Conservation (phyloP, 2,329 filamentous ascomycete species). For the Alternaria postmessia region DNA sequence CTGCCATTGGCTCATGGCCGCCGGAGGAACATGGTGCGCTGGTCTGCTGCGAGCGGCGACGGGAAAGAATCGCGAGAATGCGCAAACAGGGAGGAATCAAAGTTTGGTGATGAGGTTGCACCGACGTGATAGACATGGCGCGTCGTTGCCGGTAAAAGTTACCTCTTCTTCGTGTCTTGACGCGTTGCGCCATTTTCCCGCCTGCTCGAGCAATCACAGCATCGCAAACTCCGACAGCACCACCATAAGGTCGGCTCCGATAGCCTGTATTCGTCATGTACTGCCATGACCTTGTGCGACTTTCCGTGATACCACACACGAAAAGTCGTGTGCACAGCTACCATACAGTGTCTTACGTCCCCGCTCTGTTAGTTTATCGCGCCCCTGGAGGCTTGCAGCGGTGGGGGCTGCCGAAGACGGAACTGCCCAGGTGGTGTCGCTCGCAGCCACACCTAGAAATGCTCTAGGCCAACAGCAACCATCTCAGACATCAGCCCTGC, state of each 20-base stretch:
- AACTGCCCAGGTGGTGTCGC: not conserved
- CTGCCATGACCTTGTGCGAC: not conserved
- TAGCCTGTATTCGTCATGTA: slow-evolving; percentile 10
- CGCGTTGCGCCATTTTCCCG: slow-evolving; percentile 26
- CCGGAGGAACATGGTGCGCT: slow-evolving; percentile 7
- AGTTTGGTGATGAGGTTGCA: not conserved
- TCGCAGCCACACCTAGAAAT: not conserved
- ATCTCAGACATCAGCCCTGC: not conserved
- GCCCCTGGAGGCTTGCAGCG: not conserved
- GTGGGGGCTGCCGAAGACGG: not conserved
- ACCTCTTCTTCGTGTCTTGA: slow-evolving; percentile 23
- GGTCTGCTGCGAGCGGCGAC: not conserved
- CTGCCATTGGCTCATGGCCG: slow-evolving; percentile 30
- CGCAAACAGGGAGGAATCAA: not conserved
- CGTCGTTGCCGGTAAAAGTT: slow-evolving; percentile 26
- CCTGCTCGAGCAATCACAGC: slow-evolving; percentile 26
- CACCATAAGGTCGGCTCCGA: slow-evolving; percentile 9
- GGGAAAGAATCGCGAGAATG: not conserved
- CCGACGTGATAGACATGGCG: not conserved
- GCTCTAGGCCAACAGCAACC: not conserved
- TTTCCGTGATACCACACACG: not conserved
- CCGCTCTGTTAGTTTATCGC: not conserved
- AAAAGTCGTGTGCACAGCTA: not conserved
- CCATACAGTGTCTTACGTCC: not conserved
- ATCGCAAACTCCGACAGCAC: slow-evolving; percentile 13